Conservation (phyloP, 192 early-diverging fungal species). For the Gigaspora rosea region DNA sequence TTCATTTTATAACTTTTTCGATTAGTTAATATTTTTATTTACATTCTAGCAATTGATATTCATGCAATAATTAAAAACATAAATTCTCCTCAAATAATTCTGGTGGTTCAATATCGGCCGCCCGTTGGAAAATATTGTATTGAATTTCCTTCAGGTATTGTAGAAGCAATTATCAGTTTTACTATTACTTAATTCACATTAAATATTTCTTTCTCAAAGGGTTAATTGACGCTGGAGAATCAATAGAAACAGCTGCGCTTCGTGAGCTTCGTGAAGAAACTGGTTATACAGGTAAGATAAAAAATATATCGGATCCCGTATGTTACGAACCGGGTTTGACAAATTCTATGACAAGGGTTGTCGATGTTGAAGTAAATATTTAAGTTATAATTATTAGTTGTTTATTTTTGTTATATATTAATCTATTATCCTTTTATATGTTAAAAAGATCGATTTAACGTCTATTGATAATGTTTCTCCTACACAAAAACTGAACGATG, state of each 20-base stretch:
- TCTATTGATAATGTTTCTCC: constrained; percentile 32
- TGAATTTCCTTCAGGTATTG: constrained; percentile 51
- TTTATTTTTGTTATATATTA: neutral
- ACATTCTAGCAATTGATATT: constrained; percentile 47
- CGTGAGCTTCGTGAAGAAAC: constrained; percentile 54
- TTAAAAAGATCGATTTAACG: constrained; percentile 30
- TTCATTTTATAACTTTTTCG: no score
- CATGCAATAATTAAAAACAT: constrained; percentile 39
- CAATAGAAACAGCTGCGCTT: constrained; percentile 38
- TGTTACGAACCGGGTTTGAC: constrained; percentile 59
- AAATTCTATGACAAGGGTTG: constrained; percentile 44
- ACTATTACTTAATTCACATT: neutral
- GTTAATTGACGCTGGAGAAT: constrained; percentile 47
- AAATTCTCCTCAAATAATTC: constrained; percentile 36
- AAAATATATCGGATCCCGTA: constrained; percentile 32
- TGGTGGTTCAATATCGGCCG: constrained; percentile 53
- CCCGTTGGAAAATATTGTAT: constrained; percentile 43
- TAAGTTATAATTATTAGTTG: neutral
- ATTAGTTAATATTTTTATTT: neutral
- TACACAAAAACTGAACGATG: constrained; percentile 44
- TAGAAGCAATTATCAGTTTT: no score
- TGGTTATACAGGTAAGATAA: constrained; percentile 38
- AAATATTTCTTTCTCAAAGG: constrained; percentile 24
- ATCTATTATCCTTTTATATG: neutral
- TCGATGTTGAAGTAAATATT: constrained; percentile 41